Evolutionary conservation across 2,329 filamentous ascomycete genomes (phyloP), one percentile per base, ranked within the genome.

Genomic region (Chalaropsis ovoidea): DNA sequence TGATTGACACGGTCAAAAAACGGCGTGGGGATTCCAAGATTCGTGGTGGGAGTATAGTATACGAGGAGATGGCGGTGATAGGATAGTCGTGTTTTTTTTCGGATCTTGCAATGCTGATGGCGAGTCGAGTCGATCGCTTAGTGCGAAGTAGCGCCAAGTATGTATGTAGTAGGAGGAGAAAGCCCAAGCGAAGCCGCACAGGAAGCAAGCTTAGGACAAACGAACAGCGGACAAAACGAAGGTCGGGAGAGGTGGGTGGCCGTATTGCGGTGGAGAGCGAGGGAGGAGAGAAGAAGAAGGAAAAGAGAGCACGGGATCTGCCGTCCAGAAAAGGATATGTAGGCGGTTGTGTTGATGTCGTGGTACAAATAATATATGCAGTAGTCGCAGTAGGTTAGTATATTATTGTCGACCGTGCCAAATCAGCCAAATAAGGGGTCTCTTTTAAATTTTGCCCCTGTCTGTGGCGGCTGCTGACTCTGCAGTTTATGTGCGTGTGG

Each of bases 71-170:
- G 35, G 35, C 35, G 35, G 35, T 7, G 35, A 39, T 39, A 7
- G 8, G 35, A 10, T 39, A 39, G 35, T 39, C 35, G 35, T 39
- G 8, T 39, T 52, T 52, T 27, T 52, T 7, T 52, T 52, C 13
- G 7, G 2, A 49, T 22, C n/a, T 52, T 6, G 47, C 22, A 52
- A 52, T 52, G 22, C 47, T 13, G 22, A 52, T 24, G 22, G 22
- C 45, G 45, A 47, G 41, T 24, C 56, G 43, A 41, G n/a, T 47
- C 41, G 24, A 65, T 47, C 17, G 24, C 61, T 41, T 24, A 54
- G 42, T 43, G 61, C 43, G 13, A 65, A 52, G 47, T 52, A 52
- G 47, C 52, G 47, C 54, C 49, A 64, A 64, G 54, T 41, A 58
- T 54, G 54, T 41, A 58, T 54, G 19, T 24, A 8, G 31, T 41